Base-by-base conservation (phyloP, 192 early-diverging fungal species). In the Linnemannia schmuckeri region DNA sequence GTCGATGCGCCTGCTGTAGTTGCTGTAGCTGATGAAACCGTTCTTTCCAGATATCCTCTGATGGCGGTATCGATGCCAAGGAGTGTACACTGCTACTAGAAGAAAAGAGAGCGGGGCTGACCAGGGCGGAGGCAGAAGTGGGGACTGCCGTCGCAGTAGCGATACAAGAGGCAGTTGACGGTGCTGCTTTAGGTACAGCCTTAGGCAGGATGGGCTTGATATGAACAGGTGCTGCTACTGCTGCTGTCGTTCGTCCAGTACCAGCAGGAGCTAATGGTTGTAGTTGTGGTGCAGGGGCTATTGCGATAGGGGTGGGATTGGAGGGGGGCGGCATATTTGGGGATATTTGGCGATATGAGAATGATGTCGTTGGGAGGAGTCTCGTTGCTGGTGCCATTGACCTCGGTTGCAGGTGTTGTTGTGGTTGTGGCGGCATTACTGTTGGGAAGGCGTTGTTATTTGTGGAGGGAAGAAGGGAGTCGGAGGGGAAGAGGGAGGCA, bases 11-110 rank as follows among this genome's bases (percentile, higher is more conserved):
- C 35, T 83, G 81, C 18, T 81, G 79, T 20, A 82, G 24, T 37
- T 82, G 81, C 27, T 84, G 82, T 5, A 84, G 77, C n/a, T 84
- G 76, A 46, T 76, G 77, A 30, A 84, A 75, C 17, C 73, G 82
- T 17, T 78, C 63, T 12, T 75, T 38, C 82, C 82, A 84, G 13
- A 84, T 15, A 47, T 75, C 77, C 40, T 44, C 40, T n/a, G 72
- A 0, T 6, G 44, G 35, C 15, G 71, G 52, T 47, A 35, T 22
- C 27, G 61, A n/a, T 57, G 55, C 27, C n/a, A 7, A 57, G 5
- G 55, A 57, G n/a, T 27, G 61, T 3, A 33, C 13, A 30, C 61
- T 66, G 12, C 61, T 33, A 66, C 27, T 1, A 15, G 61, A 33
- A 33, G 61, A 30, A 15, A 66, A 66, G 3, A 66, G 12, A 2